These are phyloP conservation scores for Pisolithus marmoratus DNA, from an alignment of 768 basidiomycete species.

Conservation along the genomic window DNA sequence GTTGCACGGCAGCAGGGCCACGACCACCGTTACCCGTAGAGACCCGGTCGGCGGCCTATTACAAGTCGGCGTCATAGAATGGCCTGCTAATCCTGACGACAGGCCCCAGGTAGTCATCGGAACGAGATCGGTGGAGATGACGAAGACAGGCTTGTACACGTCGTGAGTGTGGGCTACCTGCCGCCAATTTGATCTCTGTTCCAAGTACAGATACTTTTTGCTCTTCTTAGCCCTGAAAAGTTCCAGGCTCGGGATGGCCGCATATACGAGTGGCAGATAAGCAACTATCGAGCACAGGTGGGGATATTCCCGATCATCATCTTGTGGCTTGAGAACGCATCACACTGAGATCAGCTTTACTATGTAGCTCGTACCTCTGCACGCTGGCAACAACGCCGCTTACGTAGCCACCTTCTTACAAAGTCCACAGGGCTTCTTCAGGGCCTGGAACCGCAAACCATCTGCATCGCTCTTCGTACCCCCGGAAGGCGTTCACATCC, in stretches of 20 bases:
- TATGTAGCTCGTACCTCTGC: constrained; percentile 26
- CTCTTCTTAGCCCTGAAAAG: constrained; percentile 16
- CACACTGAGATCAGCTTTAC: neutral
- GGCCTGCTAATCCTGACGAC: constrained; percentile 11
- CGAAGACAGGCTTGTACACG: constrained; percentile 16
- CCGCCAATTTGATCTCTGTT: neutral
- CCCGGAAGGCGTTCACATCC: constrained; percentile 23
- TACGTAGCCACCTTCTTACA: constrained; percentile 25
- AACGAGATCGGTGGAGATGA: constrained; percentile 21
- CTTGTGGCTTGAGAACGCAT: neutral
- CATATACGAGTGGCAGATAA: constrained; percentile 26
- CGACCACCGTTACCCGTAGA: constrained; percentile 20
- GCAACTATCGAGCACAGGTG: constrained; percentile 19
- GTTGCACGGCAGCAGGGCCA: constrained; percentile 9
- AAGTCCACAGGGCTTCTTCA: constrained; percentile 9
- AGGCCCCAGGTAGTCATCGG: constrained; percentile 16
- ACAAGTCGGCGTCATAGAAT: constrained; percentile 27
- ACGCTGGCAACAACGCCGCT: neutral
- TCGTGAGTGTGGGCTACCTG: constrained; percentile 10
- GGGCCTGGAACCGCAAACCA: constrained; percentile 13
- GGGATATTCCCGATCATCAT: neutral
- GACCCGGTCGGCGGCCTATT: constrained; percentile 14
- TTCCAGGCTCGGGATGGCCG: constrained; percentile 17
- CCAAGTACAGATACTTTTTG: neutral
- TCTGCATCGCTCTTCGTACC: constrained; percentile 21